Conservation (phyloP, 192 early-diverging fungal genomes). For the Chytriomyces sp. region DNA sequence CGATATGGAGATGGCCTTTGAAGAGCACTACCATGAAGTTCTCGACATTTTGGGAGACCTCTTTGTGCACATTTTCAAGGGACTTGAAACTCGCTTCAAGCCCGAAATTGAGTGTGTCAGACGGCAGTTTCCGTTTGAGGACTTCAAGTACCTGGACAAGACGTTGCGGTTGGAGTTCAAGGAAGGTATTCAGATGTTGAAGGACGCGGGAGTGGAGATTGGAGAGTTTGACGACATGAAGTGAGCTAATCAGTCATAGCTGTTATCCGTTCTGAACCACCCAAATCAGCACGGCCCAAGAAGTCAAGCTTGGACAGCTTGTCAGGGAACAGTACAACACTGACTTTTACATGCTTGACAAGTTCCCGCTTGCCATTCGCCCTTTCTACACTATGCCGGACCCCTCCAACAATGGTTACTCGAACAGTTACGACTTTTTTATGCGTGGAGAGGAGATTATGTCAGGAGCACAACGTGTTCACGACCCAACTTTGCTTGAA, state of each 20-base stretch:
- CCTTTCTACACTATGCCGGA: conserved; percentile 99
- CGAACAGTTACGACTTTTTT: conserved; percentile 99
- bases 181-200: conserved; percentile 88
- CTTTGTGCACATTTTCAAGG: conserved; percentile 90
- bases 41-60: conserved; percentile 90
- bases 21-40: conserved; percentile 99
- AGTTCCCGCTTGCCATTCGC: conserved; percentile 94
- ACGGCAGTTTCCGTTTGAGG: conserved; percentile 89
- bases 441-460: conserved; percentile 98
- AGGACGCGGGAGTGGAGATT: conserved; percentile 84
- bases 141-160: conserved; percentile 84
- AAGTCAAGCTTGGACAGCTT: conserved; percentile 81
- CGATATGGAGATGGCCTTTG: conserved; percentile 98
- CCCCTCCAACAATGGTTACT: conserved; percentile 80
- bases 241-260: conserved; percentile 27
- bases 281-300: conserved; percentile 81
- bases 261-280: background rate
- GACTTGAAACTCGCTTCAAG: conserved; percentile 78
- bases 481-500: conserved; percentile 79
- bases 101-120: conserved; percentile 84
- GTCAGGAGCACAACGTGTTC: conserved; percentile 98
- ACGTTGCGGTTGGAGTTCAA: conserved; percentile 81
- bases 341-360: conserved; percentile 99
- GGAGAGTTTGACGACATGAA: conserved; percentile 92
- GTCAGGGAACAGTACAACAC: conserved; percentile 93